Evolutionary conservation across 371 early-diverging fungal species (phyloP).

Genomic region (Dichotomocladium elegans): DNA sequence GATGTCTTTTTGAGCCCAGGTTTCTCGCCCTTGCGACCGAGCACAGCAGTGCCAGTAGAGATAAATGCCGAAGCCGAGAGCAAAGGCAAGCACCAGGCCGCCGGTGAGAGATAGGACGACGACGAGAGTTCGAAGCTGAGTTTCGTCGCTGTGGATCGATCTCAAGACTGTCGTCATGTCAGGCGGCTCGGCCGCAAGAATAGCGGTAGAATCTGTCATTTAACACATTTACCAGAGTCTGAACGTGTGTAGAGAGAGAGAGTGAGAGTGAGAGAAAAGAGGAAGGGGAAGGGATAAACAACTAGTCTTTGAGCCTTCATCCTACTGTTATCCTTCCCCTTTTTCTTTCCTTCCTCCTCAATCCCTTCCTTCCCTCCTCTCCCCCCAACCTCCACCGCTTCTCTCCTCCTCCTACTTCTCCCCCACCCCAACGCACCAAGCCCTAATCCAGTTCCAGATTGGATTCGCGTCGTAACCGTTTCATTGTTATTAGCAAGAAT

Average conservation of each 20-base stretch:
- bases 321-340: no score
- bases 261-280: constrained; percentile 1
- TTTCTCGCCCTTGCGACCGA: not conserved
- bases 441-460: no score
- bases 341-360: not conserved
- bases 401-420: no score
- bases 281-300: no score
- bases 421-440: no score
- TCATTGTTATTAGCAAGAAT: constrained; percentile 37
- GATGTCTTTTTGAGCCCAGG: not conserved
- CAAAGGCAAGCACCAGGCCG: constrained; percentile 17
- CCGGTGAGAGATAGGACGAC: constrained; percentile 20
- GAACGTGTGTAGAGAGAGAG: not conserved
- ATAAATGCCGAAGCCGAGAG: constrained; percentile 20
- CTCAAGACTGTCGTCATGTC: constrained; percentile 1
- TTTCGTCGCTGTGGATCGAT: constrained; percentile 15
- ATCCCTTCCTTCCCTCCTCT: not conserved
- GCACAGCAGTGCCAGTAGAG: constrained; percentile 17
- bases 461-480: no score
- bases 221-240: not conserved
- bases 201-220: not conserved
- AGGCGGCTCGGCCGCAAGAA: not conserved
- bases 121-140: constrained; percentile 13
- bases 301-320: no score
- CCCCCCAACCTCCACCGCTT: no score